These are phyloP conservation scores for Solanum megistacrolobum DNA, from an alignment of 257 asterid species.

Conservation along the genomic window DNA sequence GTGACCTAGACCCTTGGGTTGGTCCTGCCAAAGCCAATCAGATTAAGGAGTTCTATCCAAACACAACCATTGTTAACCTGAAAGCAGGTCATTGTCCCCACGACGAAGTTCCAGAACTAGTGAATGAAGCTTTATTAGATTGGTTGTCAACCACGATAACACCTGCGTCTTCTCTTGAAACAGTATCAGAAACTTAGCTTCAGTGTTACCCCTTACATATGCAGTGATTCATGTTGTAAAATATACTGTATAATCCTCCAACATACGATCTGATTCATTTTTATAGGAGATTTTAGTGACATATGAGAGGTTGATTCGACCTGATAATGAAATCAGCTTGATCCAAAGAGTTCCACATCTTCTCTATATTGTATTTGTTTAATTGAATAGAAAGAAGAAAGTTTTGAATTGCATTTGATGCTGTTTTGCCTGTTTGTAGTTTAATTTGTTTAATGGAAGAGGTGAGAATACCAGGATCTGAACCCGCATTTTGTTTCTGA, in stretches of 20 bases:
- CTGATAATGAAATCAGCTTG: neutral
- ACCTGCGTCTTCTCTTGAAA: constrained; percentile 10
- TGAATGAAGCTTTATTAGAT: constrained; percentile 69
- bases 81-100: constrained; percentile 97
- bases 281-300: neutral
- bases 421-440: neutral
- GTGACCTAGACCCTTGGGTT: constrained; percentile 91
- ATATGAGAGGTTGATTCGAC: neutral
- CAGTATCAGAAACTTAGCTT: constrained; percentile 6
- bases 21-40: constrained; percentile 84
- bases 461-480: neutral
- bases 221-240: neutral
- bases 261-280: neutral
- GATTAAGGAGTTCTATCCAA: constrained; percentile 67
- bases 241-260: neutral
- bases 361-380: neutral
- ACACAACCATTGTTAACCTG: constrained; percentile 53
- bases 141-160: constrained; percentile 44
- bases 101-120: constrained; percentile 87
- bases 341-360: neutral
- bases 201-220: neutral
- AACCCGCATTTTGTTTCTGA: neutral
- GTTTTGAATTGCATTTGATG: neutral
- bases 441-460: neutral
- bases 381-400: neutral